Evolutionary conservation across 148 eudicot genomes (phyloP), one percentile per base, ranked within the genome.

Genomic region (Amaranthus palmeri): DNA sequence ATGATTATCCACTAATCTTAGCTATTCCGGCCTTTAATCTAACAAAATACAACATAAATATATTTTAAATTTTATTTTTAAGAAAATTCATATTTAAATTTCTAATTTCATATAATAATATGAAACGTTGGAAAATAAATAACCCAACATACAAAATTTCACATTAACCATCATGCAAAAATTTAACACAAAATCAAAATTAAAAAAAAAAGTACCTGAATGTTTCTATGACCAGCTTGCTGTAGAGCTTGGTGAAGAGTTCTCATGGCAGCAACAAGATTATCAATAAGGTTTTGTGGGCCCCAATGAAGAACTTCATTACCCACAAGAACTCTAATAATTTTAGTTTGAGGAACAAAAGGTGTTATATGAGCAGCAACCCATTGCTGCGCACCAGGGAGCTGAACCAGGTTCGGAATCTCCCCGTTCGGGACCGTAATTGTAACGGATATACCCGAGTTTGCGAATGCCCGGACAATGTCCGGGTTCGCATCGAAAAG

Each of bases 251-350:
- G 56, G 60, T 82, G 65, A 3, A 93, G 74, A 8, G 86, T 54
- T 47, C 78, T 67, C 98, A 93, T 93, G 15, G 96, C 97, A 8
- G 85, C 63, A 14, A 92, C 96, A 47, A 92, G 86, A 60, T 81
- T 84, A 54, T 84, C 82, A 6, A 74, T 76, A 8, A 82, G 68
- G 47, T 74, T 68, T 13, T 85, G 88, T 11, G 88, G 91, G 9
- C 91, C 92, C 88, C 90, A 88, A 61, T 92, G 97, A 48, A 92
- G 92, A 25, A 92, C 81, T 76, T 92, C 97, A 63, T 62, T 86
- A 0, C 96, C 97, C 8, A 92, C 84, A 25, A 83, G 48, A n/a
- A 92, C 63, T 48, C 87, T 77, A 17, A 80, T 68, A 57, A 92
- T 82, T 2, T 71, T 79, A 7, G 96, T 90, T 6, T 68, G 76